Evolutionary conservation across 2,329 filamentous ascomycete genomes (phyloP), one percentile per base, ranked within the genome.

Genomic region (Decorospora gaudefroyi): DNA sequence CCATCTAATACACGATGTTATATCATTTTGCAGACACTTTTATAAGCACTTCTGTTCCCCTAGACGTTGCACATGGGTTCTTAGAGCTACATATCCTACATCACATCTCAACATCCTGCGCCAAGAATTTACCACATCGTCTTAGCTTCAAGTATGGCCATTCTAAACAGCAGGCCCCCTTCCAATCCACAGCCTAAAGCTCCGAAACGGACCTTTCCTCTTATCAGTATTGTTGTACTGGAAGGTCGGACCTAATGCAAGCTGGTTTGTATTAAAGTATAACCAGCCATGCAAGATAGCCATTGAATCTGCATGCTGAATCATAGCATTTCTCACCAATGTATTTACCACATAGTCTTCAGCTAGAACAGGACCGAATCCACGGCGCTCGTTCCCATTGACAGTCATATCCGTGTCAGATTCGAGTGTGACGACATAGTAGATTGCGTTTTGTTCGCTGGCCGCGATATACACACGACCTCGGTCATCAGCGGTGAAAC

Each of bases 401-500:
- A 73, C 62, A 8, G 64, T 65, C 42, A 62, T 54, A 9, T 65
- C 66, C 11, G 68, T 57, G 38, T 69, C 54, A 2, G 61, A 55
- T 46, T 70, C 64, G 12, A 63, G 49, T 3, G 69, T 73, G 43
- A 73, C 67, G 34, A 74, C 69, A 38, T 74, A 74, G 55, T 71
- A 73, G 26, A 75, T 72, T 4, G 72, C 69, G 42, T 75, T 75
- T 29, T 74, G 72, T 54, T 75, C 73, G 39, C 62, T 68, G 5
- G 72, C 71, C 19, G 65, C 51, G 37, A 75, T 70, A 45, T 74
- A 74, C 6, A 75, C 63, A 1, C 71, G 57, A 1, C 72, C 72
- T 9, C 59, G 62, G 44, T 73, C 70, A 41, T 74, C 72, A 3
- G 72, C 71, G 2, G 70, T 72, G 50, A 74, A 70, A 5, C 72